phyloP scores from a whole-genome alignment of 2,329 filamentous ascomycete species.

The Byssothecium circinans region DNA sequence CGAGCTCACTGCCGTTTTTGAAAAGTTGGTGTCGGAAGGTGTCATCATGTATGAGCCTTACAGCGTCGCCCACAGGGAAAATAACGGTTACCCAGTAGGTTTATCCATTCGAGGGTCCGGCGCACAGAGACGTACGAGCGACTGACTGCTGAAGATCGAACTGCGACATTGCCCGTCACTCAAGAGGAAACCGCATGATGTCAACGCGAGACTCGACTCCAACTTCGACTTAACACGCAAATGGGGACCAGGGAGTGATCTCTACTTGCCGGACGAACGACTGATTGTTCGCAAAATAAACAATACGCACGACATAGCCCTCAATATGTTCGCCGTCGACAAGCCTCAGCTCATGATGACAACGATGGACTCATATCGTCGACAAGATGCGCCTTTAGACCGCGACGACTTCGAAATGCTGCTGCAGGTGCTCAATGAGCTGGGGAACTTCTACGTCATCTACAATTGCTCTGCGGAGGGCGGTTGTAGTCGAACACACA shows the following conservation, averaged over 20 bases:
- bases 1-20: too few species aligned
- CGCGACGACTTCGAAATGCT: conserved; percentile 46
- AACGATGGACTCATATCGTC: conserved; percentile 50
- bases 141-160: conserved; percentile 24
- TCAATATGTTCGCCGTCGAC: conserved; percentile 55
- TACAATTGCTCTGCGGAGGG: conserved; percentile 52
- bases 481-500: conserved; percentile 53
- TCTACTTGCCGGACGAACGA: conserved; percentile 49
- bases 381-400: conserved; percentile 51
- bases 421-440: conserved; percentile 34
- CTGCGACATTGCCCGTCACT: conserved; percentile 36
- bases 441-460: conserved; percentile 44
- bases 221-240: conserved; percentile 20
- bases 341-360: conserved; percentile 54
- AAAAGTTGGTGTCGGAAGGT: too few species aligned
- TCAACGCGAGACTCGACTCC: conserved; percentile 21
- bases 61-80: too few species aligned
- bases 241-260: conserved; percentile 42
- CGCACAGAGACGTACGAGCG: too few species aligned
- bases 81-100: too few species aligned
- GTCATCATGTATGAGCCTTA: too few species aligned
- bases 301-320: conserved; percentile 48
- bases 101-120: too few species aligned
- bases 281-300: conserved; percentile 47
- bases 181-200: conserved; percentile 33